Evolutionary conservation across 345 rosid species (phyloP).

Genomic region (Laguncularia racemosa): DNA sequence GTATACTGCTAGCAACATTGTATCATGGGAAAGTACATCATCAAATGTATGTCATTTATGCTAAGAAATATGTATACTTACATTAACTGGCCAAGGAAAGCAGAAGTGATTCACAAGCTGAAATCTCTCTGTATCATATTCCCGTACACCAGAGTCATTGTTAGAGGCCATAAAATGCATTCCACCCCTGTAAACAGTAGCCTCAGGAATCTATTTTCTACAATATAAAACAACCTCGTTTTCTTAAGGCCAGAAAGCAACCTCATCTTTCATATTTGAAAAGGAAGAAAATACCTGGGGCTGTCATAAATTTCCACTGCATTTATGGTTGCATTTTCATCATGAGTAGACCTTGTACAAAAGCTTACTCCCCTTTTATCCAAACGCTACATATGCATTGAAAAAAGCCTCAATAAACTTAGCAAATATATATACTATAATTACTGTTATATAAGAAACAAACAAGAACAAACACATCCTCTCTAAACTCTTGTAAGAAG

Average conservation of each 20-base stretch:
- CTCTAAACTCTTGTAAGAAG: too few relatives aligned
- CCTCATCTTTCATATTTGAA: too few relatives aligned
- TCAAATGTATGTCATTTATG: background rate
- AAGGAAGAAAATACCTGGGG: slow-evolving; percentile 27
- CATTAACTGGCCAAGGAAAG: slow-evolving; percentile 66
- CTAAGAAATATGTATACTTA: slow-evolving; percentile 11
- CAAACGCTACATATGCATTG: slow-evolving; percentile 25
- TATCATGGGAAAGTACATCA: background rate
- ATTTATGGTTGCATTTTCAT: slow-evolving; percentile 60
- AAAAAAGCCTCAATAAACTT: too few relatives aligned
- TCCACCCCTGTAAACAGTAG: slow-evolving; percentile 44
- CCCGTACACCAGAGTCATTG: slow-evolving; percentile 43
- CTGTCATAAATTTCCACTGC: slow-evolving; percentile 52
- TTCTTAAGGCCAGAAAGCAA: too few relatives aligned
- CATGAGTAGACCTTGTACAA: slow-evolving; percentile 43
- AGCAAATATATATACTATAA: too few relatives aligned
- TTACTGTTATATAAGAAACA: too few relatives aligned
- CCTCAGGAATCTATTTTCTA: background rate
- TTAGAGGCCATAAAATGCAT: slow-evolving; percentile 43
- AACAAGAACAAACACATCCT: too few relatives aligned
- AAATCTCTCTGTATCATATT: slow-evolving; percentile 45
- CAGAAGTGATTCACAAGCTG: slow-evolving; percentile 37
- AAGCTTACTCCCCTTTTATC: slow-evolving; percentile 48
- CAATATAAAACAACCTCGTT: background rate
- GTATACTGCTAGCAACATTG: background rate